Conservation (phyloP, 2,329 filamentous ascomycete species). For the Simplicillium aogashimaense region DNA sequence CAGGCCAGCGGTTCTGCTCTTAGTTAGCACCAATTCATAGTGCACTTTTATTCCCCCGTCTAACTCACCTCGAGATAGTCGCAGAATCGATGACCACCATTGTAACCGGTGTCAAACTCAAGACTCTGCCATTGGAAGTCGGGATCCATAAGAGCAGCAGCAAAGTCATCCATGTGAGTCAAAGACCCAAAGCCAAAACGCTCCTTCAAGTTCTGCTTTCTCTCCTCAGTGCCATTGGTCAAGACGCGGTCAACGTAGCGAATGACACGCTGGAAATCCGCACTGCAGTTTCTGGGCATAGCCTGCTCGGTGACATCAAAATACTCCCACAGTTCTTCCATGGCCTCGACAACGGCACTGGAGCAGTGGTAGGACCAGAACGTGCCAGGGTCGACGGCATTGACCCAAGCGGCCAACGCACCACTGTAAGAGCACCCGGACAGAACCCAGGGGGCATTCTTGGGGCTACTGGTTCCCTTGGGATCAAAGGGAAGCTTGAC, state of each 20-base stretch:
- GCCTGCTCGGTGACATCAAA: slow-evolving; percentile 32
- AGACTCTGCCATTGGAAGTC: slow-evolving; percentile 24
- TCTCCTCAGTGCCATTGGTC: slow-evolving; percentile 19
- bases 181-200: slow-evolving; percentile 31
- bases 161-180: slow-evolving; percentile 37
- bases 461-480: slow-evolving; percentile 51
- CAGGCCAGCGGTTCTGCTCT: slow-evolving; percentile 3
- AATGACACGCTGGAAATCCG: slow-evolving; percentile 44
- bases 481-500: slow-evolving; percentile 59
- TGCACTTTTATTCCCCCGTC: no score
- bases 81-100: slow-evolving; percentile 24
- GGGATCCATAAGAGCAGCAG: slow-evolving; percentile 18
- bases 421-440: slow-evolving; percentile 77
- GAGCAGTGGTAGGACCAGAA: slow-evolving; percentile 70
- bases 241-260: slow-evolving; percentile 38
- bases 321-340: slow-evolving; percentile 61
- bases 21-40: not conserved
- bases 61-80: slow-evolving; percentile 17
- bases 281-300: slow-evolving; percentile 48
- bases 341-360: slow-evolving; percentile 65
- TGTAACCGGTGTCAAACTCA: slow-evolving; percentile 22
- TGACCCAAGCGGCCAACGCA: slow-evolving; percentile 62
- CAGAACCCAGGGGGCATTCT: slow-evolving; percentile 58
- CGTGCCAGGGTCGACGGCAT: slow-evolving; percentile 61
- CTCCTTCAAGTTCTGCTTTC: slow-evolving; percentile 29